phyloP scores from a whole-genome alignment of 1,284 basidiomycete genomes.

The Moesziomyces sp. region DNA sequence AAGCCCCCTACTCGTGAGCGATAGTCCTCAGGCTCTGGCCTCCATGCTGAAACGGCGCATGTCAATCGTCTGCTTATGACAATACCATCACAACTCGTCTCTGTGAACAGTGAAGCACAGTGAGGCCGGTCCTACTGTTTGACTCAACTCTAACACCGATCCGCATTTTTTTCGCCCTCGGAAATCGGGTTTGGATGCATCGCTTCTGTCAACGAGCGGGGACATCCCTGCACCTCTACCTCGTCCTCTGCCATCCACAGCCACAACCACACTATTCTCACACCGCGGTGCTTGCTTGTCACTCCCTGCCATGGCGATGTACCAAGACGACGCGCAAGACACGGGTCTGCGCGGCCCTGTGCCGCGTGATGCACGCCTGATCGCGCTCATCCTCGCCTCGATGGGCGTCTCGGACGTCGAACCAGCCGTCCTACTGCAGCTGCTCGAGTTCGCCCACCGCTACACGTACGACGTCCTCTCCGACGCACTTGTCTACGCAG shows the following conservation, averaged over 20 bases:
- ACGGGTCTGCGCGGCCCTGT: conserved; percentile 47
- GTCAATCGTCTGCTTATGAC: no score
- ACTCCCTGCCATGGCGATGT: neutral
- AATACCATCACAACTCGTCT: no score
- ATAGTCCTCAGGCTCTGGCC: no score
- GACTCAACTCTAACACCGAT: neutral
- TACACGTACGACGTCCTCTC: conserved; percentile 92
- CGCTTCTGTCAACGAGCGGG: neutral
- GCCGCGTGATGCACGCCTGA: conserved; percentile 88
- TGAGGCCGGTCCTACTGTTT: no score
- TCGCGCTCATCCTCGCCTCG: conserved; percentile 89
- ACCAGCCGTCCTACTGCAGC: conserved; percentile 90
- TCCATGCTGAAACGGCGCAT: no score
- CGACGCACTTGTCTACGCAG: conserved; percentile 90
- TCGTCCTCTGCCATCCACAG: neutral
- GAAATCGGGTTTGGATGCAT: neutral
- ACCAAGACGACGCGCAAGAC: conserved; percentile 3
- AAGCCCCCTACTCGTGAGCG: no score
- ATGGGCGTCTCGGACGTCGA: conserved; percentile 95
- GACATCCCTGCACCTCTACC: neutral
- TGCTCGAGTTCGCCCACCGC: conserved; percentile 93
- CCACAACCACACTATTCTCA: neutral
- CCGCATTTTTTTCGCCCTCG: neutral
- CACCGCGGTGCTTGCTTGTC: neutral
- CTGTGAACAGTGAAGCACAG: no score